Evolutionary conservation across 768 basidiomycete species (phyloP).

Genomic region (Leccinum obscurum): DNA sequence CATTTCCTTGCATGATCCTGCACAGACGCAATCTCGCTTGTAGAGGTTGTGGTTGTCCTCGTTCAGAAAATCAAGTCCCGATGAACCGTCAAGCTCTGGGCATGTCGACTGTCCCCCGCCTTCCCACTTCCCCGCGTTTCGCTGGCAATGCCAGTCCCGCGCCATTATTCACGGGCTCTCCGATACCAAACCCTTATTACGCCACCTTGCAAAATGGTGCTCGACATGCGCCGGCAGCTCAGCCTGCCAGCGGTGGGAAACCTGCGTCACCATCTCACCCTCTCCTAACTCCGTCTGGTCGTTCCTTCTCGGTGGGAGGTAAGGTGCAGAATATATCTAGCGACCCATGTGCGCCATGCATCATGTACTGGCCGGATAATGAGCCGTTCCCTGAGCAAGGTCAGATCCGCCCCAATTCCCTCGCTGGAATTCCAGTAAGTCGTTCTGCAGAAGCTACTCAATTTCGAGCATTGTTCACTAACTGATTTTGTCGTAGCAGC

Average conservation of each 20-base stretch:
- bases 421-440: constrained; percentile 56
- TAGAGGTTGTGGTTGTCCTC: constrained; percentile 73
- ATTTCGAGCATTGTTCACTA: not conserved
- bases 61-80: constrained; percentile 38
- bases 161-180: constrained; percentile 16
- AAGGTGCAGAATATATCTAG: constrained; percentile 76
- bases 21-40: constrained; percentile 75
- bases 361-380: constrained; percentile 93
- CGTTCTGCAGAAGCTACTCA: not conserved
- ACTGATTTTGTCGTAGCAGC: constrained; percentile 49
- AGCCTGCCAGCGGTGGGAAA: constrained; percentile 30
- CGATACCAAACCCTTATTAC: constrained; percentile 33
- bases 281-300: constrained; percentile 80
- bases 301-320: constrained; percentile 73
- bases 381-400: constrained; percentile 79
- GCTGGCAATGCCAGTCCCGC: constrained; percentile 18
- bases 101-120: constrained; percentile 22
- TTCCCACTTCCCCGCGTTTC: constrained; percentile 29
- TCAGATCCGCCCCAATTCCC: constrained; percentile 65
- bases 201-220: constrained; percentile 14
- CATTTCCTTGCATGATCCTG: constrained; percentile 49
- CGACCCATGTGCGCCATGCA: constrained; percentile 70
- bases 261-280: constrained; percentile 53
- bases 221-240: constrained; percentile 32
- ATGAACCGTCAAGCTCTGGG: constrained; percentile 32